These are phyloP conservation scores for Rosa lucieae DNA, from an alignment of 306 rosid species.

Conservation along the genomic window DNA sequence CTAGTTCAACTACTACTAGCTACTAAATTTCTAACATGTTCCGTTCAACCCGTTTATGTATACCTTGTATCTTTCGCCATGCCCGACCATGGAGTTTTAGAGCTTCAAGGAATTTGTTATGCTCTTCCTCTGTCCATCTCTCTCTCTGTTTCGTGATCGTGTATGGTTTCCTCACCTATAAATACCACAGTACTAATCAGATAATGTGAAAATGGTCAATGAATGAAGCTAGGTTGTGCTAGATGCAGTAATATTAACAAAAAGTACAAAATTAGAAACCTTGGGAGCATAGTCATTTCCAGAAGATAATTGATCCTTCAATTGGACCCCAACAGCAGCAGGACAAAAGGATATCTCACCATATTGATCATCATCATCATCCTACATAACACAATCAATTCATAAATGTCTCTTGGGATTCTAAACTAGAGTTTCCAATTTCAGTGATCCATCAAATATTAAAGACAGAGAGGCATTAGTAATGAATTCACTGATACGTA, in stretches of 20 bases:
- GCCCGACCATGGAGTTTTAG: constrained; percentile 76
- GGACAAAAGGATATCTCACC: constrained; percentile 36
- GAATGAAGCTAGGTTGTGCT: neutral
- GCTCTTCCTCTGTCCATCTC: constrained; percentile 91
- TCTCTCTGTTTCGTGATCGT: constrained; percentile 85
- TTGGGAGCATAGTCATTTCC: constrained; percentile 50
- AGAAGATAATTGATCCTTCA: constrained; percentile 51
- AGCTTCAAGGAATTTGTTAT: constrained; percentile 77
- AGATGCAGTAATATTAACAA: neutral
- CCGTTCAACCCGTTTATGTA: neutral
- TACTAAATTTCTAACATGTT: neutral
- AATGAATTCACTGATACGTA: constrained; percentile 25
- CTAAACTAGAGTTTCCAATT: neutral
- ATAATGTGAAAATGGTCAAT: neutral
- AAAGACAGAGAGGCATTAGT: neutral
- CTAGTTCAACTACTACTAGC: neutral
- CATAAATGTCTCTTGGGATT: neutral
- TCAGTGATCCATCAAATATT: neutral
- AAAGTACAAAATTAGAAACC: constrained; percentile 3
- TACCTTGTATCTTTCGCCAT: constrained; percentile 88
- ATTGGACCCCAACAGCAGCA: constrained; percentile 30
- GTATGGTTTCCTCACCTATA: constrained; percentile 77
- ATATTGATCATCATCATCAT: neutral
- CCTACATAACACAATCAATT: constrained; percentile 38
- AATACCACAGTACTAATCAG: neutral